Evolutionary conservation across 2,329 filamentous ascomycete species (phyloP), one percentile per base, ranked within the genome.

Genomic region (Chaetomium globosum): DNA sequence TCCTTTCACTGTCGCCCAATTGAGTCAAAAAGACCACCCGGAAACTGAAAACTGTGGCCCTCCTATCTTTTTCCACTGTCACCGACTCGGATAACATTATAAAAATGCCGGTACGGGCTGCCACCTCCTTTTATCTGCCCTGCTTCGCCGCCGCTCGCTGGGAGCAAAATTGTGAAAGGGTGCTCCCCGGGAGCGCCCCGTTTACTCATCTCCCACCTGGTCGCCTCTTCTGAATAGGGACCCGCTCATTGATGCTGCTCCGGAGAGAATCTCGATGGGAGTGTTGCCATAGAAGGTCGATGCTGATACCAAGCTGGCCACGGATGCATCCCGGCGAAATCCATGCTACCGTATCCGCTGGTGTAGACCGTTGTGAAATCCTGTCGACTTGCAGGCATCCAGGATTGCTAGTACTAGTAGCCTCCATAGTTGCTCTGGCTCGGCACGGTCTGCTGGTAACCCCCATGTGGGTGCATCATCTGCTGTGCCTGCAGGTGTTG

Each of bases 371-470:
- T 31, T 51, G 43, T n/a, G 31, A 13, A 39, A 51, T 31, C 13
- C 30, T 46, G 39, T n/a, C 28, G 13, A n/a, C 13, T 10, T 31
- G 26, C 31, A 53, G 49, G 58, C 19, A 59, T 43, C 21, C 26
- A 43, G 10, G 31, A 21, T 31, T 48, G 28, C 46, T 23, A 54
- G 16, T 30, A 30, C 69, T 71, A 74, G 56, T 73, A 74, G 65
- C 68, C 69, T 48, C 73, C 73, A 61, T 74, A 74, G 52, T 65
- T 68, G 23, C 66, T 55, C 61, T 73, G 73, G 59, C 69, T 69
- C 10, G 70, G 66, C 5, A 73, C 68, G 19, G 70, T 67, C 57
- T 74, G 71, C 55, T 70, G 68, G 60, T 73, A 74, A 13, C 68
- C 68, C 9, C 67, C 62, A 21, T 72, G 73, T 43, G 63, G 69